A percentile compares a stretch with the other conserved stretches of the same genome.
These are phyloP conservation scores for Crucihimalaya himalaica DNA, from an alignment of 345 rosid species.

Conservation along the genomic window DNA sequence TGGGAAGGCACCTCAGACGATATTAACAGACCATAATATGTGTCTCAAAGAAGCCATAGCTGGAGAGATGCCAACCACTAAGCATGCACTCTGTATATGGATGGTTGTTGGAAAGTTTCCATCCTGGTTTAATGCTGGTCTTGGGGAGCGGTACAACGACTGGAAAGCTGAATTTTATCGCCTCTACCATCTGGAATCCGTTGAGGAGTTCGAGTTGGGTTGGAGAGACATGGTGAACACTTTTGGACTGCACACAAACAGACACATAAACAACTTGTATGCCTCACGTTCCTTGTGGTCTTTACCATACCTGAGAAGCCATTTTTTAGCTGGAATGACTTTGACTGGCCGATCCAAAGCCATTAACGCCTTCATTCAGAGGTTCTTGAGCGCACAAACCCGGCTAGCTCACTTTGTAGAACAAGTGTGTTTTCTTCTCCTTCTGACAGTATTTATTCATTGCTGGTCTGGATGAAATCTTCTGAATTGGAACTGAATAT, in stretches of 20 bases:
- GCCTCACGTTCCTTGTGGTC: constrained; percentile 79
- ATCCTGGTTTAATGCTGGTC: constrained; percentile 91
- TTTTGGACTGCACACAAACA: constrained; percentile 82
- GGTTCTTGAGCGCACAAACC: constrained; percentile 88
- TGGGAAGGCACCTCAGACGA: constrained; percentile 89
- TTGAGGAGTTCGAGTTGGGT: constrained; percentile 84
- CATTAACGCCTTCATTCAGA: constrained; percentile 88
- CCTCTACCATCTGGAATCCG: constrained; percentile 76
- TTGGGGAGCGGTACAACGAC: constrained; percentile 88
- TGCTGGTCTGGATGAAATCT: not conserved
- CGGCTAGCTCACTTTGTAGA: constrained; percentile 88
- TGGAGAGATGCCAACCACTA: constrained; percentile 76
- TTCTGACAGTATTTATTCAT: constrained; percentile 9
- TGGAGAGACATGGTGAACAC: constrained; percentile 91
- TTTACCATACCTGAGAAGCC: constrained; percentile 80
- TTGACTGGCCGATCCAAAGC: constrained; percentile 74
- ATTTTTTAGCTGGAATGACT: constrained; percentile 88
- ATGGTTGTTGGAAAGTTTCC: constrained; percentile 93
- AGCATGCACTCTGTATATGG: constrained; percentile 97
- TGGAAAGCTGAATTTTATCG: constrained; percentile 93
- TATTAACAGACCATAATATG: constrained; percentile 90
- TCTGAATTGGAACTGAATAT: constrained; percentile 11
- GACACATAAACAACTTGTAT: constrained; percentile 74
- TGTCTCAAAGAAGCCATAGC: constrained; percentile 94
- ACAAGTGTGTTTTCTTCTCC: constrained; percentile 59